Conservation (phyloP, 148 eudicot genomes). For the Limonium bicolor region DNA sequence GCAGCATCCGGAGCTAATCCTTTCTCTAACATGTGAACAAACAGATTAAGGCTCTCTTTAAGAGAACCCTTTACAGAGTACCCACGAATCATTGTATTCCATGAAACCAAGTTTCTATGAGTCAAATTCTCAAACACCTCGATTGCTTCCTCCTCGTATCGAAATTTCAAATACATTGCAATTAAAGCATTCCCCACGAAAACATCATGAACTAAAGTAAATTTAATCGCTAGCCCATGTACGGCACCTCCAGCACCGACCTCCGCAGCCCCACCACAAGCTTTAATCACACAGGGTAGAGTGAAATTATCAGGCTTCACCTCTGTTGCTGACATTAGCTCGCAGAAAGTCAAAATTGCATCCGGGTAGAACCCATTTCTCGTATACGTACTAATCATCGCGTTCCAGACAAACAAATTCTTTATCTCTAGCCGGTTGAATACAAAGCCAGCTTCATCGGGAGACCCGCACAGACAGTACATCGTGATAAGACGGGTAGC, state of each 20-base stretch:
- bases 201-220: slow-evolving; percentile 29
- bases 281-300: slow-evolving; percentile 47
- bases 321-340: slow-evolving; percentile 15
- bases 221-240: slow-evolving; percentile 38
- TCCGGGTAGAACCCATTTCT: slow-evolving; percentile 33
- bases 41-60: slow-evolving; percentile 17
- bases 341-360: slow-evolving; percentile 19
- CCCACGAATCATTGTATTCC: slow-evolving; percentile 48
- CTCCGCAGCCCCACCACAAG: slow-evolving; percentile 29
- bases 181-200: slow-evolving; percentile 50
- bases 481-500: slow-evolving; percentile 33
- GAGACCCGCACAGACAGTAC: slow-evolving; percentile 37
- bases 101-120: slow-evolving; percentile 43
- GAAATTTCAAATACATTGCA: slow-evolving; percentile 41
- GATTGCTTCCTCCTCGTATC: slow-evolving; percentile 22
- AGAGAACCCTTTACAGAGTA: slow-evolving; percentile 23
- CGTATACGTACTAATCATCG: slow-evolving; percentile 36
- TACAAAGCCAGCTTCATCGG: slow-evolving; percentile 18
- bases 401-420: slow-evolving; percentile 45
- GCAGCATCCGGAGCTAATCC: slow-evolving; percentile 35
- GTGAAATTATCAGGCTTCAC: slow-evolving; percentile 47
- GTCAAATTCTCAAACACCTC: slow-evolving; percentile 32
- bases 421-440: slow-evolving; percentile 22
- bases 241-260: slow-evolving; percentile 19
- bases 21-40: slow-evolving; percentile 20